Base-by-base conservation (phyloP, 495 filamentous ascomycete genomes). In the Tuber umbilicatum region DNA sequence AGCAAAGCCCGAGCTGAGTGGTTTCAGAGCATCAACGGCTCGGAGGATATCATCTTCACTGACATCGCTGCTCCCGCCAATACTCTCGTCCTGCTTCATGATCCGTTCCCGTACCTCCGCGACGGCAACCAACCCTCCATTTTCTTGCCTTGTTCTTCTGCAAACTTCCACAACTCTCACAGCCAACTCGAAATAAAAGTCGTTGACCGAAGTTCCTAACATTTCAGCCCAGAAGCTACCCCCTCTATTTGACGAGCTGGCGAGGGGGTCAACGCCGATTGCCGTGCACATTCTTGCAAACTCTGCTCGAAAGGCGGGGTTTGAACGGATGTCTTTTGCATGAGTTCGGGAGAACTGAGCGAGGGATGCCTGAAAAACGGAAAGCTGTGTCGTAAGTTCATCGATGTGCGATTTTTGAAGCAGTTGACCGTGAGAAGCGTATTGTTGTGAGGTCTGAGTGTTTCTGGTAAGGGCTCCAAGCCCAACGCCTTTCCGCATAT, bases 251-350 rank as follows among this genome's bases (percentile, higher is more conserved):
- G 86, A 85, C 80, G 89, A 90, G 78, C 89, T 91, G 27, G 93
- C 93, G 2, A 98, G 86, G 0, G 95, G 95, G 83, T 99, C 96
- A 12, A 99, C 94, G 17, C 95, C 95, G 79, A 99, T 97, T 73
- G 94, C 92, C 79, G 93, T 90, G 85, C 95, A 99, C 96, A 99
- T 98, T 78, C 94, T 92, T 7, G 95, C 95, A 82, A 99, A 99
- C 85, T 98, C 94, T 23, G 93, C 93, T 41, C 96, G 93, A 84
- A 99, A 99, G 0, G 89, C 90, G 17, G 96, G 95, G 83, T 97
- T 93, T 4, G 93, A 97, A 75, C 93, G 93, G 77, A 99, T 99
- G 80, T 94, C 94, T 81, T 94, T 93, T 75, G 90, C 92, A 85
- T 99, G 95, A 68, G 93, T 95, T 74, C 92, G 86, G n/a, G 93